Evolutionary conservation across 305 asterid species (phyloP).

Genomic region (Solanum hybrid): DNA sequence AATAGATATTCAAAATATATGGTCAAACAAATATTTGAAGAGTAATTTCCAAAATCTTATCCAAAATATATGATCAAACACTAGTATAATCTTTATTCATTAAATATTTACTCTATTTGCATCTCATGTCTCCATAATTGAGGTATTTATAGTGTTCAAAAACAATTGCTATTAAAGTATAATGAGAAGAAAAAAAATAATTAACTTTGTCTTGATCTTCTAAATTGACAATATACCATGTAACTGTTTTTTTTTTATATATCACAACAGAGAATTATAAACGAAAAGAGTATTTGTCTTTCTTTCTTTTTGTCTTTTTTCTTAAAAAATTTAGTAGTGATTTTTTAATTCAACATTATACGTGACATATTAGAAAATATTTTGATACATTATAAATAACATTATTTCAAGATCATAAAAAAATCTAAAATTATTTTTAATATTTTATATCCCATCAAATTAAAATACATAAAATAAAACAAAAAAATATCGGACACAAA

Average conservation of each 20-base stretch:
- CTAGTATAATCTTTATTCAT: neutral
- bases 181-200: no score
- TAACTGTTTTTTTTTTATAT: no score
- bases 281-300: neutral
- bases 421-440: no score
- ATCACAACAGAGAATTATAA: neutral
- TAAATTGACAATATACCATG: neutral
- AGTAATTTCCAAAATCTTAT: no score
- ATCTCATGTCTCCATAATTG: neutral
- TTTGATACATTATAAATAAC: neutral
- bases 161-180: neutral
- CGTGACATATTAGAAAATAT: neutral
- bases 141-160: neutral
- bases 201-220: neutral
- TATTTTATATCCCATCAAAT: neutral
- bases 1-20: neutral
- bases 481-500: neutral
- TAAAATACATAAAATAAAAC: neutral
- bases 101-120: neutral
- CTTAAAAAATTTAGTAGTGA: neutral
- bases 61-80: neutral
- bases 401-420: neutral
- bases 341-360: neutral
- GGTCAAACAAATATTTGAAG: neutral
- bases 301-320: neutral